Conservation (phyloP, 805 yeast species). For the Candida palmyrensis region DNA sequence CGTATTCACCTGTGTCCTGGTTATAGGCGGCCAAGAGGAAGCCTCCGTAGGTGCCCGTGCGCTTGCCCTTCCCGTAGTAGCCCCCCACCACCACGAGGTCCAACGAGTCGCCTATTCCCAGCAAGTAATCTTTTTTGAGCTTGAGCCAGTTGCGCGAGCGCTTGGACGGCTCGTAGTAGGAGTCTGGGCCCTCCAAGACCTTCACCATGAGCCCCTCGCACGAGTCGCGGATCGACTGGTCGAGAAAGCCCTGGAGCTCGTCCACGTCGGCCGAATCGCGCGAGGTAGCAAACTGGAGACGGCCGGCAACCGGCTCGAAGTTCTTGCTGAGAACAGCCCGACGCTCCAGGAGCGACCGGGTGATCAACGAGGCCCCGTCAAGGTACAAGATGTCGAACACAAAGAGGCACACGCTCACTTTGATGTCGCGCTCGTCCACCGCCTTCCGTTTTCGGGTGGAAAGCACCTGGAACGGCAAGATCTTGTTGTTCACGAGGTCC, state of each 20-base stretch:
- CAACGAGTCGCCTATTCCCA: slow-evolving; percentile 93
- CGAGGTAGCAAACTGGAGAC: slow-evolving; percentile 73
- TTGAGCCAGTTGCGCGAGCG: slow-evolving; percentile 95
- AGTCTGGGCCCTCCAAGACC: slow-evolving; percentile 73
- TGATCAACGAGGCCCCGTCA: slow-evolving; percentile 68
- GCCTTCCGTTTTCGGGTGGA: slow-evolving; percentile 94
- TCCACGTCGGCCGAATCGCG: slow-evolving; percentile 65
- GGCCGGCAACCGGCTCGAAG: slow-evolving; percentile 62
- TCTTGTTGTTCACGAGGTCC: slow-evolving; percentile 74
- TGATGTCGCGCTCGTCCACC: slow-evolving; percentile 81
- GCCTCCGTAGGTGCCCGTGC: slow-evolving; percentile 95
- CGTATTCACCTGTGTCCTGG: slow-evolving; percentile 86
- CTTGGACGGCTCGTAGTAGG: slow-evolving; percentile 89
- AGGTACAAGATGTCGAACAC: slow-evolving; percentile 82
- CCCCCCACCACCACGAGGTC: slow-evolving; percentile 95
- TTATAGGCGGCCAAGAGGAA: slow-evolving; percentile 88
- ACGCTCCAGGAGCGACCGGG: slow-evolving; percentile 64
- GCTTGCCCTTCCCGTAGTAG: slow-evolving; percentile 86
- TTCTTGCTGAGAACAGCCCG: slow-evolving; percentile 54
- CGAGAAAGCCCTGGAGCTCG: slow-evolving; percentile 79
- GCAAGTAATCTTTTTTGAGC: slow-evolving; percentile 88
- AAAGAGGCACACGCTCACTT: slow-evolving; percentile 86
- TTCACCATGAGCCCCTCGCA: slow-evolving; percentile 98
- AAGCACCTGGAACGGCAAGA: slow-evolving; percentile 87
- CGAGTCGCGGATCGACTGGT: slow-evolving; percentile 79